Evolutionary conservation across 768 basidiomycete genomes (phyloP).

Genomic region (Sistotremastrum niveocremeum): DNA sequence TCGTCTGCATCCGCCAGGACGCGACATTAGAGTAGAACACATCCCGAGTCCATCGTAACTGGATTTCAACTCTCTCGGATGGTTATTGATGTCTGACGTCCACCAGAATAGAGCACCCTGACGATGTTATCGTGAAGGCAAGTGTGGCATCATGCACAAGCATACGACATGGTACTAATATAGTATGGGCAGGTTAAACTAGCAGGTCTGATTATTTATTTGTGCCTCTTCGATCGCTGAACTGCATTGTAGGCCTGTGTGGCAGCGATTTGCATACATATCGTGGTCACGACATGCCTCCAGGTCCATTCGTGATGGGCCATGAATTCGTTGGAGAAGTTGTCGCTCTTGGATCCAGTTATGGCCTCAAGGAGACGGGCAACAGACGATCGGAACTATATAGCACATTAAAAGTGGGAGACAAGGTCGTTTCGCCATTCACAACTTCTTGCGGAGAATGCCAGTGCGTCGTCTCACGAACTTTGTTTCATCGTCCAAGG

Average conservation of each 20-base stretch:
- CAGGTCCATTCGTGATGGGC: conserved; percentile 45
- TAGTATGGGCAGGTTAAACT: too few relatives aligned
- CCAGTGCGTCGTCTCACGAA: conserved; percentile 36
- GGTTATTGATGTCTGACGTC: conserved; percentile 1
- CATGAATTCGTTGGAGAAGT: conserved; percentile 73
- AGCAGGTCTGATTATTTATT: too few relatives aligned
- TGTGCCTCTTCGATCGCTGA: too few relatives aligned
- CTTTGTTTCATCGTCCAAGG: not conserved
- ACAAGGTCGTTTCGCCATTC: conserved; percentile 72
- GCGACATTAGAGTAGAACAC: conserved; percentile 5
- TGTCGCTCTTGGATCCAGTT: conserved; percentile 49
- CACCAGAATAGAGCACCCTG: conserved; percentile 50
- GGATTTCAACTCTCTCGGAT: not conserved
- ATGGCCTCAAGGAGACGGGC: conserved; percentile 20
- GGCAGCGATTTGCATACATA: conserved; percentile 68
- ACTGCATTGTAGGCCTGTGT: conserved; percentile 7
- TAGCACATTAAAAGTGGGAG: conserved; percentile 48
- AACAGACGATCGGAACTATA: conserved; percentile 49
- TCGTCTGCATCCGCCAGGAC: conserved; percentile 5
- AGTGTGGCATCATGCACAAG: conserved; percentile 24
- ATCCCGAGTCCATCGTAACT: conserved; percentile 3
- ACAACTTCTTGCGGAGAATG: conserved; percentile 78
- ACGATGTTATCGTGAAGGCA: conserved; percentile 72
- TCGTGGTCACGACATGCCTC: conserved; percentile 38
- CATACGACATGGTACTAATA: not conserved